Evolutionary conservation across 805 yeast genomes (phyloP), one percentile per base, ranked within the genome.

Genomic region (Metschnikowia peoriensis): DNA sequence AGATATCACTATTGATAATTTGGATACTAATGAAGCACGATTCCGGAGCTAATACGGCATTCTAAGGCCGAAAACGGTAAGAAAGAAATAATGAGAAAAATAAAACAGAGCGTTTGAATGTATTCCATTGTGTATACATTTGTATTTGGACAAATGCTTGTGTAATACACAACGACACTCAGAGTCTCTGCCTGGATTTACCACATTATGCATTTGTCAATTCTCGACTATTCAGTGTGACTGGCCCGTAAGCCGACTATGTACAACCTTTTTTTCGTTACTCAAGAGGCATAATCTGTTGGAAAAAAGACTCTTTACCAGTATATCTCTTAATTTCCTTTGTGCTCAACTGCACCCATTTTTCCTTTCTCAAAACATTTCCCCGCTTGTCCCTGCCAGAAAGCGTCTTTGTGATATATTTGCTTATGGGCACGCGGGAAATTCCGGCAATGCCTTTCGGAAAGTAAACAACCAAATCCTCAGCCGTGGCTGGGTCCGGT

Each of bases 391-490:
- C 69, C 10, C 64, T 49, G 9, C 63, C 77, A 4, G 70, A 67
- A n/a, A 71, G 66, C 0, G 75, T 61, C 41, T 69, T 69, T 1
- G 73, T 63, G 41, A 73, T 66, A 61, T 72, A 75, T 41, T 68
- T 66, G 37, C 69, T 73, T 35, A 83, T 67, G 0, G 86, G 84
- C 55, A 77, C 80, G 39, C 92, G 66, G 1, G 84, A 70, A 35
- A 81, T 71, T 0, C 83, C 78, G 2, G 76, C 75, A 6, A 84
- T 66, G 1, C 85, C 86, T 29, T 67, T 63, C 0, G 89, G 89
- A 4, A 83, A 76, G 89, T 66, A 68, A 10, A 75, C 58, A 28
- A 66, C 67, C 32, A 72, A 49, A 1, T 73, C 69, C 16, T 66
- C 65, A 22, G 67, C 65, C 10, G 50, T 52, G 1, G 44, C 49